Evolutionary conservation across 2,329 filamentous ascomycete species (phyloP), one percentile per base, ranked within the genome.

Genomic region (Neofusicoccum ribis): DNA sequence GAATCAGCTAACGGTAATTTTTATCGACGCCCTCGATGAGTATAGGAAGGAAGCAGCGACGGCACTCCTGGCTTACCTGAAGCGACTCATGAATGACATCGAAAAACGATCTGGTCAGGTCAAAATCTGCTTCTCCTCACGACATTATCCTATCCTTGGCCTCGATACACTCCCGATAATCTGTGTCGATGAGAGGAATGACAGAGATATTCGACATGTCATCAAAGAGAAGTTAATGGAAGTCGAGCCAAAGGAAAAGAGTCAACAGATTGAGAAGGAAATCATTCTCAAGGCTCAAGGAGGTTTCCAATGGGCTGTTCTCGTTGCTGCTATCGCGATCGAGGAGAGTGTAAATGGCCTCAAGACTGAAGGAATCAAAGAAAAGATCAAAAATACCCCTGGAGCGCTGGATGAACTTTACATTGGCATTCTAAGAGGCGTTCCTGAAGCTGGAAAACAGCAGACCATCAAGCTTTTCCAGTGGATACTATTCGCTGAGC

Each of bases 401-500:
- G 17, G 36, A 20, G 49, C 49, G 0, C 11, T 51, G 2, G 49
- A 51, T 2, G 3, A 51, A n/a, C 49, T 51, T 6, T 51, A 51
- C 12, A n/a, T 31, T 3, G 14, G 17, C 4, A 37, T 51, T 6
- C 15, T 51, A 11, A 36, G 31, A 3, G 5, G 49, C 5, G 7
- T 51, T 15, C 14, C 27, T 2, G 27, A 51, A 7, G n/a, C 31
- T 7, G 49, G 37, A 12, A 20, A 36, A 12, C 31, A 5, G 15
- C 27, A 51, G 31, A 17, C 63, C 36, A 31, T 17, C 3, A 68
- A 68, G 34, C 15, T 59, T 2, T 43, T 59, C 27, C n/a, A 43
- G 37, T 59, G 54, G 54, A 17, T 59, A 0, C 11, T 59, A 3
- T 59, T 59, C 12, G 27, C 54, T 0, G 54, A 41, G n/a, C 34